Base-by-base conservation (phyloP, 306 rosid genomes). In the Clitoria ternatea region DNA sequence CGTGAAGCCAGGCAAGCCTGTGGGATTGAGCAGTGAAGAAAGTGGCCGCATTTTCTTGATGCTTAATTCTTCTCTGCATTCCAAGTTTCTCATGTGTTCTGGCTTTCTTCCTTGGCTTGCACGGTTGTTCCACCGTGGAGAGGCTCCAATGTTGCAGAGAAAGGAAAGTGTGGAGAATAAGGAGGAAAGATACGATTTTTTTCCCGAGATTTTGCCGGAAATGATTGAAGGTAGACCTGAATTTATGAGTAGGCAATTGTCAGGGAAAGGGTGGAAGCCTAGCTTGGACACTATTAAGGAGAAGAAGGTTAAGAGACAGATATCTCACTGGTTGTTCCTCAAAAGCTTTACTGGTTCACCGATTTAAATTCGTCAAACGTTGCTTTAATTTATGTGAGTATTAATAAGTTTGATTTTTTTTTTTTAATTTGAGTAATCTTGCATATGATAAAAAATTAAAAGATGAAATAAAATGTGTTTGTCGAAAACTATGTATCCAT, bases 191-290 rank as follows among this genome's bases (percentile, higher is more conserved):
- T 19, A 17, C 3, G 73, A 27, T 19, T 83, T 77, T 64, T 57
- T 77, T 64, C 53, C 61, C 2, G 88, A 81, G 84, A 27, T 76
- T 73, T 55, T 71, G 80, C 70, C 77, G 0, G 90, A 84, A 26
- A 67, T 77, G 48, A 24, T 64, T 15, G 89, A 82, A 54, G 89
- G 40, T 45, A 79, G 85, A 35, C 88, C 86, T 2, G 92, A 89
- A 39, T 88, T 81, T 84, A 29, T 90, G 91, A 85, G 86, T 30
- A 79, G 87, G 79, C 94, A 90, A 62, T 66, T 88, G 4, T 90
- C 98, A 0, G 96, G 95, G 20, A 89, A 80, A 60, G 92, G 79
- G 24, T 94, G 98, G 98, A 94, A 87, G 36, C 98, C 98, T 15
- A 84, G 84, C 20, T 81, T 94, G 87, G 97, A 89, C 39, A 83